Evolutionary conservation across 1,284 basidiomycete species (phyloP), one percentile per base, ranked within the genome.

Genomic region (Ceratobasidium sp.): DNA sequence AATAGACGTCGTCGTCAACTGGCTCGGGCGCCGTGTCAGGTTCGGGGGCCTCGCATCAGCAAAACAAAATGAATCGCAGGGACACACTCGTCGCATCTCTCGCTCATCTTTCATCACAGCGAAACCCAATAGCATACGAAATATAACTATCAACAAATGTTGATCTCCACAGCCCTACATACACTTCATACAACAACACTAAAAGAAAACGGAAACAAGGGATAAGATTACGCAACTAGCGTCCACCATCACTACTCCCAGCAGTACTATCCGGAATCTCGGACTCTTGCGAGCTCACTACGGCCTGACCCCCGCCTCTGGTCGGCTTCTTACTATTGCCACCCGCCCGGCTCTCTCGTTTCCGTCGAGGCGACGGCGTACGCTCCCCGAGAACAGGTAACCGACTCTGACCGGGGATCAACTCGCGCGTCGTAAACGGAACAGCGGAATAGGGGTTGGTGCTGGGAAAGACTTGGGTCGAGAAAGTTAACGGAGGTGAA

Each of bases 381-480:
- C 69, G 54, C 44, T 71, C 69, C 20, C 56, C 56, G 23, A 71
- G 26, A 12, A 46, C 54, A 13, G 69, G 56, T 20, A 71, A 56
- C 23, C 69, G 69, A 48, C 56, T 71, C 40, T 48, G n/a, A 5
- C 65, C 44, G 23, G 65, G 65, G 6, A 26, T 42, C 20, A 50
- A 3, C 28, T 67, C 65, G 26, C 38, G 67, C 10, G 48, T 28
- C 10, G 67, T 40, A 56, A 69, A 56, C 48, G 40, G 26, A 20
- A 12, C 28, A 38, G 38, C 48, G 1, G 48, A 50, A 12, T 69
- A 69, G 15, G 33, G 28, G 17, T 46, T 46, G 13, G 67, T 15
- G 12, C 48, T 48, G 40, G 67, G n/a, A 64, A 74, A 74, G 1
- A 74, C 71, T 33, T 74, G 71, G 23, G 71, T 28, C 48, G 71